Base-by-base conservation (phyloP, 441 rosid genomes). In the Erodium moschatum region DNA sequence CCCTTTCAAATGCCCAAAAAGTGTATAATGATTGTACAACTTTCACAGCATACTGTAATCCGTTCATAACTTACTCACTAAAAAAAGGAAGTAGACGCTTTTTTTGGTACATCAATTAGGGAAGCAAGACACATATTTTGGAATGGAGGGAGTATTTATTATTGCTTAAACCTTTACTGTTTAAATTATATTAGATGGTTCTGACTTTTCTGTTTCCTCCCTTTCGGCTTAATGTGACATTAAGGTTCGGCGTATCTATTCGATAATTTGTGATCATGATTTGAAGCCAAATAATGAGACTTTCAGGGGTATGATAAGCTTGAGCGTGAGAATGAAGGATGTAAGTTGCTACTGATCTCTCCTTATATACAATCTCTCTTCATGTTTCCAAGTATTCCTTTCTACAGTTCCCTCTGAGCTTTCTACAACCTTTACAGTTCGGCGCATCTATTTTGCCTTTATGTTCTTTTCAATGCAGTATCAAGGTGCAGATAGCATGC, bases 321-420 rank as follows among this genome's bases (percentile, higher is more conserved):
- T 84, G 80, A 77, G 81, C 19, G 83, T 80, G 73, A 86, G 78
- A 83, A 83, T 84, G 85, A 89, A 86, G 87, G 97, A 94, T 78
- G 98, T 94, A 86, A 84, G 85, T 77, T 70, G 40, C 48, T 64
- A 52, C 40, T 5, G 40, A 35, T 35, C 12, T 67, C 67, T 72
- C 67, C 31, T 64, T 56, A 13, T 10, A 13, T 35, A 21, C 21
- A 11, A 6, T 67, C 42, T 74, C 56, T 62, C 29, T 67, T 33
- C 46, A 9, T 72, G 71, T 29, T 48, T 65, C 42, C 15, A 31
- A 69, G 68, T 63, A 13, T 15, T 54, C 50, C 67, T 70, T 27
- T 73, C 38, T 77, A 42, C 13, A 42, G 66, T 64, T 58, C 20
- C 46, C 20, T 19, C 27, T 9, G 11, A 5, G 24, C 11, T 56